Evolutionary conservation across 306 rosid genomes (phyloP).

Genomic region (Cicer pinnatifidum): DNA sequence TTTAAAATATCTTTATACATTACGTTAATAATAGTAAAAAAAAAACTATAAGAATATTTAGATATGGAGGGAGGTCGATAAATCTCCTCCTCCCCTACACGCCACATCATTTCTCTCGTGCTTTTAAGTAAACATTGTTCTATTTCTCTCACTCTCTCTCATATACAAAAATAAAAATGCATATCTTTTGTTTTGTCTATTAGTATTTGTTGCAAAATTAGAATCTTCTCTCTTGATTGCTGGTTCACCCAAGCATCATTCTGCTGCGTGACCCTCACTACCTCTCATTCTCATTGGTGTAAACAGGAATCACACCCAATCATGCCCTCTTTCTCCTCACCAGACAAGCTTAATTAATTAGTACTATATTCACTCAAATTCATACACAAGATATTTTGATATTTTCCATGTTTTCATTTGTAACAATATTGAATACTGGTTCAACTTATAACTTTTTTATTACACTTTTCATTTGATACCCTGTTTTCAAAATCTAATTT

Average conservation of each 20-base stretch:
- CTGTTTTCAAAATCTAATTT: background rate
- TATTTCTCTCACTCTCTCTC: no score
- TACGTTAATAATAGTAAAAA: no score
- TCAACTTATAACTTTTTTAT: no score
- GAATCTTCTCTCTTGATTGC: background rate
- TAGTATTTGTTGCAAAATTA: background rate
- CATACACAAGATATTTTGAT: background rate
- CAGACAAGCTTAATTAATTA: background rate
- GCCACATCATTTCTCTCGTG: background rate
- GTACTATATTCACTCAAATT: background rate
- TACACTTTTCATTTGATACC: background rate
- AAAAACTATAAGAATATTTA: no score
- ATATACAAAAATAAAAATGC: background rate
- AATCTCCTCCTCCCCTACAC: background rate
- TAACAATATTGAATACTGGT: no score
- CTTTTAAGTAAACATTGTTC: background rate
- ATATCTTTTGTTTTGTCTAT: background rate
- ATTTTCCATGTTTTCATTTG: background rate
- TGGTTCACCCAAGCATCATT: background rate
- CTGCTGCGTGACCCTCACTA: background rate
- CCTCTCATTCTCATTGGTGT: background rate
- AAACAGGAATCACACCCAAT: background rate
- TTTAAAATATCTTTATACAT: no score
- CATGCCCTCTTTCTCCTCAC: background rate
- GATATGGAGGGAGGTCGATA: no score